Evolutionary conservation across 2,329 filamentous ascomycete genomes (phyloP).

Genomic region (Exophiala phaeomuriformis): DNA sequence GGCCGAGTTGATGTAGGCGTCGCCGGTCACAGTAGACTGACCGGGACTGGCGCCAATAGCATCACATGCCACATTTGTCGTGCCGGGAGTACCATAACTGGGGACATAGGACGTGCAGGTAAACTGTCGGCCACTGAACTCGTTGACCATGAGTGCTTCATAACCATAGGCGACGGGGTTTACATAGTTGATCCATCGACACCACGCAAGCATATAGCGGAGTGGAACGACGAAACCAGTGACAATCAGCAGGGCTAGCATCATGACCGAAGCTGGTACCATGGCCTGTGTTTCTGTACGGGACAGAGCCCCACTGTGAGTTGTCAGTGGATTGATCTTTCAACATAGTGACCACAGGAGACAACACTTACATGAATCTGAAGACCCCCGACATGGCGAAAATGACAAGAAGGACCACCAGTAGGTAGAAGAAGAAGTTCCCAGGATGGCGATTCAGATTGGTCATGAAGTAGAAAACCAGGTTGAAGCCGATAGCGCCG

Average conservation of each 20-base stretch:
- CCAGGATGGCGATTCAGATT: slow-evolving; percentile 66
- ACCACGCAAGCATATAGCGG: slow-evolving; percentile 54
- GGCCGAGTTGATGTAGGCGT: slow-evolving; percentile 51
- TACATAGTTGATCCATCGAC: slow-evolving; percentile 59
- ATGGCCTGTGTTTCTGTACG: slow-evolving; percentile 55
- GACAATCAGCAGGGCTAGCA: slow-evolving; percentile 40
- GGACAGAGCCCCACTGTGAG: slow-evolving; percentile 52
- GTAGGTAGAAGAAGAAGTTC: slow-evolving; percentile 76
- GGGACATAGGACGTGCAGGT: slow-evolving; percentile 46
- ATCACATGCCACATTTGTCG: slow-evolving; percentile 64
- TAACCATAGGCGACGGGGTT: slow-evolving; percentile 61
- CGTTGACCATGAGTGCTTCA: slow-evolving; percentile 51
- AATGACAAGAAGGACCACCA: slow-evolving; percentile 56
- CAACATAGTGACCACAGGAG: slow-evolving; percentile 36
- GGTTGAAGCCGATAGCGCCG: slow-evolving; percentile 67
- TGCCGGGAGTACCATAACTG: slow-evolving; percentile 39
- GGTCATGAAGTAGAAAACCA: slow-evolving; percentile 79
- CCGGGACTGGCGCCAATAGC: slow-evolving; percentile 53
- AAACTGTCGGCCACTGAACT: slow-evolving; percentile 51
- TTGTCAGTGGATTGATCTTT: slow-evolving; percentile 51
- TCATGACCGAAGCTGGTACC: slow-evolving; percentile 48
- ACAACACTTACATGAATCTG: slow-evolving; percentile 38
- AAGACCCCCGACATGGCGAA: slow-evolving; percentile 52
- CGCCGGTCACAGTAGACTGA: slow-evolving; percentile 47
- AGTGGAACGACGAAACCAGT: slow-evolving; percentile 59